Base-by-base conservation (phyloP, 768 basidiomycete species). In the Austroboletus festivus region DNA sequence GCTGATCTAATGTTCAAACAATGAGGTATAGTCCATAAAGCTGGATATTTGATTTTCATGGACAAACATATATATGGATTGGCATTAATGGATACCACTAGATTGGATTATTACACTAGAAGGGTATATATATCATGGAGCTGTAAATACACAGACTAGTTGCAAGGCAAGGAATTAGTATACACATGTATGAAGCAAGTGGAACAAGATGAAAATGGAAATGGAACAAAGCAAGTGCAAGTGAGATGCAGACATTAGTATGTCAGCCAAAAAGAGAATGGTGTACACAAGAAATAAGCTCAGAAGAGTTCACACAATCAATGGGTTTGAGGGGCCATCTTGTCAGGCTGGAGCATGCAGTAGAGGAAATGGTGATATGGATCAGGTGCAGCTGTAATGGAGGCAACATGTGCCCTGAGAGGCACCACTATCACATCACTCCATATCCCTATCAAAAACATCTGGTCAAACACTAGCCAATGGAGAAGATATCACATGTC, bases 361-460 rank as follows among this genome's bases (percentile, higher is more conserved):
- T 86, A 93, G 19, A 93, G 71, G 66, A 93, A 93, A 66, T 93
- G 89, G 6, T 91, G 78, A 12, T 88, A 78, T 10, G 90, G 86
- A 5, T 88, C 89, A 10, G 78, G 75, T 3, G 78, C 82, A 5
- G 81, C 84, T 8, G 83, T 77, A 8, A 80, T 82, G 1, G 79
- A 82, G 18, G 84, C 77, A 15, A 83, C 82, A 6, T 86, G 80
- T 11, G 77, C 76, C 2, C 80, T 78, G 5, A 86, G 79, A 3
- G 79, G 78, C 1, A 53, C 60, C 1, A 78, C 71, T 42, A 88
- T 82, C 0, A 83, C 77, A 3, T 85, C 86, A 48, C 82, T 81
- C 23, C 90, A 84, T 9, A 91, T 73, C 18, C 89, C 89, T 11
- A 93, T 74, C 5, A 85, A 89, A 62, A 92, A 93, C 91, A 92